Base-by-base conservation (phyloP, 192 early-diverging fungal genomes). In the Gryganskiella cystojenkinii region DNA sequence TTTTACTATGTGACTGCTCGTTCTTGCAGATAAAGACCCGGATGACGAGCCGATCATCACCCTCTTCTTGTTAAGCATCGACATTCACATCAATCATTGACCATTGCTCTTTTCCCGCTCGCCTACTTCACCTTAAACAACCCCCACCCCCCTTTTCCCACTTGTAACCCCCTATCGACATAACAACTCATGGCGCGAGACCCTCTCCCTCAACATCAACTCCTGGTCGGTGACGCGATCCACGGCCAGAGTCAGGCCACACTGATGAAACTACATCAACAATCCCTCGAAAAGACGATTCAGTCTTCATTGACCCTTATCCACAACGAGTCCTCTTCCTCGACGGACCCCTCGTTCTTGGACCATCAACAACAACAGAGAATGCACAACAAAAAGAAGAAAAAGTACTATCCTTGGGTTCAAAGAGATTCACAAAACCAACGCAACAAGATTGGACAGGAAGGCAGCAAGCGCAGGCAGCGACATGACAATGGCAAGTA, bases 401-500 rank as follows among this genome's bases (percentile, higher is more conserved):
- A 84, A 49, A 81, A 83, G 55, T 56, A 61, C 22, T 64, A 71
- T 20, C 66, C 44, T 8, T 72, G 57, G 67, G 30, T 80, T 25
- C 80, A 82, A 30, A 62, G 82, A 25, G 83, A 84, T 37, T 84
- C 83, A 28, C 70, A 71, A 22, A 43, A 42, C 24, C 68, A 71
- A n/a, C 68, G 81, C 13, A 49, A 81, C 34, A 76, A 76, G 35
- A 71, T 85, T 51, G 86, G 86, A 20, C 81, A 70, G 22, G 83
- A 84, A 44, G 84, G 83, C 24, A 83, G 80, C 46, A 62, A 83
- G 59, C 67, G 84, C 19, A 63, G 83, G 8, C 79, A 88, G 43
- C 75, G 87, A 65, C 79, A 81, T 61, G 80, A 83, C 61, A 88
- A 88, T 62, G 85, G 87, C 84, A 84, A 86, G 83, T 67, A 59